phyloP scores from a whole-genome alignment of 768 basidiomycete species.

The Kwoniella bestiolae region DNA sequence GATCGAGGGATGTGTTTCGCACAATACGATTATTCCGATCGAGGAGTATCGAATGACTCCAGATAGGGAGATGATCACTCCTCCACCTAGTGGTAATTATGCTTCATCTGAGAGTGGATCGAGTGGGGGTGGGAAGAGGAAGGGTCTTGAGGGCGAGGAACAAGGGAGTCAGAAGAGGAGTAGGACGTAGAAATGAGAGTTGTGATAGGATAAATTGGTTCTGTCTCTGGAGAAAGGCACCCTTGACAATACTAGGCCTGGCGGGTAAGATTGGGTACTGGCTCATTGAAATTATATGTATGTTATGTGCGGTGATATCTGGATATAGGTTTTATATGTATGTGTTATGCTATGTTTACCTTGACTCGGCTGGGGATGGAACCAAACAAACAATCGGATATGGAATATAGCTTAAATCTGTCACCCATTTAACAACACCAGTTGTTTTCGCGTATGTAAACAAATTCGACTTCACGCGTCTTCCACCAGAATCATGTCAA shows the following conservation, averaged over 20 bases:
- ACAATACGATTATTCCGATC: background rate
- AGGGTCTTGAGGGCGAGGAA: background rate
- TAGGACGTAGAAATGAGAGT: background rate
- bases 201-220: too few species aligned
- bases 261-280: too few species aligned
- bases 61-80: background rate
- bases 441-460: conserved; percentile 11
- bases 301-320: background rate
- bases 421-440: background rate
- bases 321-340: background rate
- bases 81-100: background rate
- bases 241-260: too few species aligned
- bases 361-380: background rate
- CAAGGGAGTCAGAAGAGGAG: background rate
- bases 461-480: conserved; percentile 11
- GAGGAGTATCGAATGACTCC: background rate
- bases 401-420: background rate
- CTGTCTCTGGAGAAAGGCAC: too few species aligned
- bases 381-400: conserved; percentile 6
- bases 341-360: background rate
- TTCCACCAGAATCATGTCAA: background rate
- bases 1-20: background rate
- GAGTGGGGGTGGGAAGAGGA: background rate
- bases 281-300: background rate
- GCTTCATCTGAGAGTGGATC: background rate